Evolutionary conservation across 352 stramenopile species (phyloP).

Genomic region (Globisporangium spinosum): DNA sequence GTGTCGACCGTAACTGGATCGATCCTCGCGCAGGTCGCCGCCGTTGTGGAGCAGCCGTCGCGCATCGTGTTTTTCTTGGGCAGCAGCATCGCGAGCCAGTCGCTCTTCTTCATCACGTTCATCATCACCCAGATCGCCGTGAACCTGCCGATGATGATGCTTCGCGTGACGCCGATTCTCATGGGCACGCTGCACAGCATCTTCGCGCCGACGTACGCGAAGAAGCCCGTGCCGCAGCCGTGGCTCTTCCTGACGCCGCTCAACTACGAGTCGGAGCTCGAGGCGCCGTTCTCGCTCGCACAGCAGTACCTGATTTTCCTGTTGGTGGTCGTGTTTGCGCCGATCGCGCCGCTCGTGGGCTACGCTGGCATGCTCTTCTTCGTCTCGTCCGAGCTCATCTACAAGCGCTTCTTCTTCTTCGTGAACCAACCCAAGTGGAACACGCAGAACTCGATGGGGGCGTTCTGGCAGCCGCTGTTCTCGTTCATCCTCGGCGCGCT

Average conservation of each 20-base stretch:
- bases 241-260: conserved; percentile 58
- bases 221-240: conserved; percentile 37
- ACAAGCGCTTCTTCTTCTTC: conserved; percentile 66
- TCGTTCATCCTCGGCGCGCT: conserved; percentile 59
- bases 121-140: conserved; percentile 73
- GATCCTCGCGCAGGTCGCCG: conserved; percentile 50
- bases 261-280: conserved; percentile 49
- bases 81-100: conserved; percentile 67
- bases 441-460: conserved; percentile 51
- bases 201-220: conserved; percentile 49
- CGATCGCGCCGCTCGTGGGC: conserved; percentile 66
- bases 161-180: conserved; percentile 49
- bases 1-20: conserved; percentile 67
- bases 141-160: conserved; percentile 52
- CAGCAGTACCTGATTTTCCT: conserved; percentile 75
- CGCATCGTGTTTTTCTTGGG: conserved; percentile 68
- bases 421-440: conserved; percentile 61
- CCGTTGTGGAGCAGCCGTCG: conserved; percentile 55
- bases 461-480: conserved; percentile 70
- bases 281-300: conserved; percentile 52
- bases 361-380: conserved; percentile 70
- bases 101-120: conserved; percentile 79
- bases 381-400: conserved; percentile 58
- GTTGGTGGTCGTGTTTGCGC: conserved; percentile 65
- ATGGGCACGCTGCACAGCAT: conserved; percentile 40